Conservation (phyloP, 2,329 filamentous ascomycete species). For the Fusarium kyushuense region DNA sequence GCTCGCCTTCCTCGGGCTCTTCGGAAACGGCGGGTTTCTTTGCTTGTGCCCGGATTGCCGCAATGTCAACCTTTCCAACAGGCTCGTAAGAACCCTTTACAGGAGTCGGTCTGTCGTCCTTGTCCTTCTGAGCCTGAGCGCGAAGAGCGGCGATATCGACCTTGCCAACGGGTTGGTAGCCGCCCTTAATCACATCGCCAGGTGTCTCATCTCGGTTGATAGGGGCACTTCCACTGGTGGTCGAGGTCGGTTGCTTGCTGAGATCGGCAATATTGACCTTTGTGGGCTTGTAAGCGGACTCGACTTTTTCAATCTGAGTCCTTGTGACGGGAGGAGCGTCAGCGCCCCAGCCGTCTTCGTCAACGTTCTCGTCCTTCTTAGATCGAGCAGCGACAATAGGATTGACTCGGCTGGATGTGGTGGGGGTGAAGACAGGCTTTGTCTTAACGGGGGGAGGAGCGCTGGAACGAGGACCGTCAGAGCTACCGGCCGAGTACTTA, state of each 20-base stretch:
- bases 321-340: slow-evolving; percentile 94
- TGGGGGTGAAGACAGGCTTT: slow-evolving; percentile 93
- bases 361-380: slow-evolving; percentile 69
- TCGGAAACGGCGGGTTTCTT: slow-evolving; percentile 69
- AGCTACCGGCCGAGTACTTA: slow-evolving; percentile 84
- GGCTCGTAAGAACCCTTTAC: slow-evolving; percentile 97
- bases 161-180: slow-evolving; percentile 94
- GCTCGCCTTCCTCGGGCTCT: slow-evolving; percentile 51
- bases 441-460: slow-evolving; percentile 79
- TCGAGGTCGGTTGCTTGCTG: slow-evolving; percentile 76
- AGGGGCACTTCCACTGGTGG: slow-evolving; percentile 69
- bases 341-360: slow-evolving; percentile 92
- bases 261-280: slow-evolving; percentile 94
- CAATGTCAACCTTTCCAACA: slow-evolving; percentile 96
- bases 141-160: slow-evolving; percentile 96
- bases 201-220: slow-evolving; percentile 58
- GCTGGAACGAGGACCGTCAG: slow-evolving; percentile 64
- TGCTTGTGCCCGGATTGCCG: slow-evolving; percentile 86
- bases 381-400: slow-evolving; percentile 75
- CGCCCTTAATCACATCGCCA: slow-evolving; percentile 80
- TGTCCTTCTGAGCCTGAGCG: slow-evolving; percentile 74
- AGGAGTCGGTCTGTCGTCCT: slow-evolving; percentile 82
- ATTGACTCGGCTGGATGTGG: slow-evolving; percentile 67
- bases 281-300: slow-evolving; percentile 92
- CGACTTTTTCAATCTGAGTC: slow-evolving; percentile 90